A percentile compares a stretch with the other conserved stretches of the same genome.
phyloP scores from a whole-genome alignment of 805 yeast genomes.

The Zygotorulaspora danielsina region DNA sequence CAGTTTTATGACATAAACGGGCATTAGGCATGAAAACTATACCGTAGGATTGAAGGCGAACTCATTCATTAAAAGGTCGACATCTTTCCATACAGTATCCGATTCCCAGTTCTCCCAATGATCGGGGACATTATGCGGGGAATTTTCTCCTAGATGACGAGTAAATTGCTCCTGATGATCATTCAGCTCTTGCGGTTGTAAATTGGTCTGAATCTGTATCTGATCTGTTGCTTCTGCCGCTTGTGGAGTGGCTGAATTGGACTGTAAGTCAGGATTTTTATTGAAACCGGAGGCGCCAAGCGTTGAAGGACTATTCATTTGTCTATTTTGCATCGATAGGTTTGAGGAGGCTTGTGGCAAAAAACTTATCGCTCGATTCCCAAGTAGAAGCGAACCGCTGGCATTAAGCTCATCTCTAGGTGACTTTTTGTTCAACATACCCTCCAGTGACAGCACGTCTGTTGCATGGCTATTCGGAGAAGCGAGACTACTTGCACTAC shows the following conservation, averaged over 20 bases:
- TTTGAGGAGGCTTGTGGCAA: neutral
- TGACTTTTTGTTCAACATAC: slow-evolving; percentile 19
- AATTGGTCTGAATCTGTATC: slow-evolving; percentile 10
- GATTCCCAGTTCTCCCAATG: slow-evolving; percentile 43
- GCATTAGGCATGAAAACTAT: too few species aligned
- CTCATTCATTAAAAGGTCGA: slow-evolving; percentile 84
- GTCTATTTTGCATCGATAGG: neutral
- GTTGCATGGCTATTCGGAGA: slow-evolving; percentile 18
- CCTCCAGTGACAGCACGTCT: slow-evolving; percentile 20
- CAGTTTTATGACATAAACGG: too few species aligned
- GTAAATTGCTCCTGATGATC: slow-evolving; percentile 2
- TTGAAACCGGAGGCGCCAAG: neutral
- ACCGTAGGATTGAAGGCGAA: slow-evolving; percentile 73
- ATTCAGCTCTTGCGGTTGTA: slow-evolving; percentile 18
- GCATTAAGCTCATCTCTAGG: slow-evolving; percentile 14
- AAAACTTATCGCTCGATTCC: neutral
- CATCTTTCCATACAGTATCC: slow-evolving; percentile 61
- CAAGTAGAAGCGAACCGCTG: neutral
- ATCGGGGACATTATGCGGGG: slow-evolving; percentile 33
- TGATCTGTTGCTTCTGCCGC: slow-evolving; percentile 8
- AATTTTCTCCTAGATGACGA: slow-evolving; percentile 20
- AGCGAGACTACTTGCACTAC: slow-evolving; percentile 18
- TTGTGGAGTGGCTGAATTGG: neutral
- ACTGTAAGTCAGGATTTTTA: neutral
- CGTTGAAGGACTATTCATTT: neutral